Evolutionary conservation across 1,284 basidiomycete species (phyloP).

Genomic region (Trichosporon faecale): DNA sequence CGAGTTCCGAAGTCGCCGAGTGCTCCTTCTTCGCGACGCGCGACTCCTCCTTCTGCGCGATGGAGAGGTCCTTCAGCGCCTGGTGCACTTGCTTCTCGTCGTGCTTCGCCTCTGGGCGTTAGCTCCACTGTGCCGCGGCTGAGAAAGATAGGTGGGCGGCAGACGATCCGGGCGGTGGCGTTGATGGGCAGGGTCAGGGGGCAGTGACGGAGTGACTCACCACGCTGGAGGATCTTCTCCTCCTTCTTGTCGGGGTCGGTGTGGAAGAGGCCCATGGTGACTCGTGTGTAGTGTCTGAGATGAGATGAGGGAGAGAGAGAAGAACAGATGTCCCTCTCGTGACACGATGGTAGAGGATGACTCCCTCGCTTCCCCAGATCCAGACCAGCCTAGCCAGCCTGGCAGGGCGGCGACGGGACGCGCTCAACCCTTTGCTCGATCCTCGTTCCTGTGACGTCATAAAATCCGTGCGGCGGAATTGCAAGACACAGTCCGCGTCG

Average conservation of each 20-base stretch:
- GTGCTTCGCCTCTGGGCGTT: conserved; percentile 16
- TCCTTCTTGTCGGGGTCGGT: conserved; percentile 42
- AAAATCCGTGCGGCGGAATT: neutral
- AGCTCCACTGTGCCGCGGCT: neutral
- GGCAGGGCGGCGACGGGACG: neutral
- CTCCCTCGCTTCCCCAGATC: no score
- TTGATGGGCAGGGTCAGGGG: no score
- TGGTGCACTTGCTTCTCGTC: conserved; percentile 35
- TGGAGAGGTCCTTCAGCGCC: conserved; percentile 34
- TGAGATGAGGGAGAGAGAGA: neutral
- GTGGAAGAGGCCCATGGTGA: conserved; percentile 45
- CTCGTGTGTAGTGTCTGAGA: neutral
- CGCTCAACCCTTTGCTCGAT: no score
- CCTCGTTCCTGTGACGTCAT: neutral
- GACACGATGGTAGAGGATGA: neutral
- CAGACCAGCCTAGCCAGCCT: no score
- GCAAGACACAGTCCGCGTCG: neutral
- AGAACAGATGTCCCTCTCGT: neutral
- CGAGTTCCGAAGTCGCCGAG: neutral
- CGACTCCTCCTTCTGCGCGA: conserved; percentile 37
- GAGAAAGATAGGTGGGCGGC: neutral
- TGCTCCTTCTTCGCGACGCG: conserved; percentile 19
- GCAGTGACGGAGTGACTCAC: conserved; percentile 37
- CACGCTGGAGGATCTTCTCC: conserved; percentile 43
- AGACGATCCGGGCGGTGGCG: neutral